Percentiles rank a stretch among this genome's conserved stretches.
Evolutionary conservation across 2,329 filamentous ascomycete genomes (phyloP).

Genomic region (Botryotinia narcissicola): DNA sequence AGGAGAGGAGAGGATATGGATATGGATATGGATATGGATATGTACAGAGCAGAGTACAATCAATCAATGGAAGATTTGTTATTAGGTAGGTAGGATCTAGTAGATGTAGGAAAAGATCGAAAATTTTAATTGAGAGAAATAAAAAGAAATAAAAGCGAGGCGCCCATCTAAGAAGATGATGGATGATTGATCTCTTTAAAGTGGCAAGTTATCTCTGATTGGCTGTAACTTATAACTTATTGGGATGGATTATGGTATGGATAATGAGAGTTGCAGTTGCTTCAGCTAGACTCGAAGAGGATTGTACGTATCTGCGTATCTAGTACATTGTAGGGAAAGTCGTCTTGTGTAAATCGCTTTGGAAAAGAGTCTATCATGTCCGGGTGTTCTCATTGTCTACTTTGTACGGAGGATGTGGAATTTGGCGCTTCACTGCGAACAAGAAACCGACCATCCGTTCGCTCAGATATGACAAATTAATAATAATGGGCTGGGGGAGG

Average conservation of each 20-base stretch:
- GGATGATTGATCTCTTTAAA: neutral
- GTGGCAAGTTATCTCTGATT: neutral
- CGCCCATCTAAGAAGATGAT: neutral
- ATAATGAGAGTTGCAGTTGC: neutral
- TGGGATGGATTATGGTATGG: neutral
- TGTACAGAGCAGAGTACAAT: neutral
- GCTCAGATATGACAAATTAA: neutral
- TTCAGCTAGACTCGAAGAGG: conserved; percentile 14
- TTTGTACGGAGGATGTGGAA: neutral
- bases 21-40: neutral
- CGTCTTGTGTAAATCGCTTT: neutral
- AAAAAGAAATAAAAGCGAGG: neutral
- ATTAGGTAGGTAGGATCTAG: too few species aligned
- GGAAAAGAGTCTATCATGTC: neutral
- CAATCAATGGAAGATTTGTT: too few species aligned
- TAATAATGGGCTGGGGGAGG: neutral
- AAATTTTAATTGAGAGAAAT: neutral
- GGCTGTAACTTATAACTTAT: neutral
- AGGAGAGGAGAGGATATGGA: too few species aligned
- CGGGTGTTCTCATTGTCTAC: neutral
- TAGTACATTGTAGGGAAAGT: neutral
- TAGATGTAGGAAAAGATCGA: neutral
- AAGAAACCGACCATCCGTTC: neutral
- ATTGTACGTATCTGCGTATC: neutral
- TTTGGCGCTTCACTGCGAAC: neutral